A percentile compares a stretch with the other conserved stretches of the same genome.
These are phyloP conservation scores for Biscutella laevigata DNA, from an alignment of 441 rosid genomes.

Conservation along the genomic window DNA sequence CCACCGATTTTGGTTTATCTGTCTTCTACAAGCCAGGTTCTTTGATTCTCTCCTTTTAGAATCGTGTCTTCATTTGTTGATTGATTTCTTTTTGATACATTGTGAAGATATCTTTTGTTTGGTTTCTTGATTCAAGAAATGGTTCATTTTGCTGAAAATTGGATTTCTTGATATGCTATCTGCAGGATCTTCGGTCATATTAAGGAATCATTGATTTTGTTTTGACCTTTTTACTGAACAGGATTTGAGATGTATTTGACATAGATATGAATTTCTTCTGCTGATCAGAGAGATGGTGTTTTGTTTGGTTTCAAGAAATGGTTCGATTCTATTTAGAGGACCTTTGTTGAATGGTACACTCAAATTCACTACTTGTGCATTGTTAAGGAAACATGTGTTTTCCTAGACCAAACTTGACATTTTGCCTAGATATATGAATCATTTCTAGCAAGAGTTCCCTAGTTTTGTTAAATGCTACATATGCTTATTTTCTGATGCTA, in stretches of 20 bases:
- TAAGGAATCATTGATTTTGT: neutral
- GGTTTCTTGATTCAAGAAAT: no score
- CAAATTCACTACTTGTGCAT: neutral
- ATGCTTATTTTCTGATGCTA: neutral
- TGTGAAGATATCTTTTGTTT: neutral
- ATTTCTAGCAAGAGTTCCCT: neutral
- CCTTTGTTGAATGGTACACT: neutral
- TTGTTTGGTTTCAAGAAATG: neutral
- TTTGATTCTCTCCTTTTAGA: neutral
- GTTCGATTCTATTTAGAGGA: neutral
- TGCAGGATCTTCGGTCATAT: no score
- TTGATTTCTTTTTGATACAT: neutral
- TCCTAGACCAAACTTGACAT: neutral
- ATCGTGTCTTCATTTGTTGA: neutral
- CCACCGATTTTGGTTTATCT: conserved; percentile 56
- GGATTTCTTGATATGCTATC: no score
- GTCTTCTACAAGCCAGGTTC: conserved; percentile 53
- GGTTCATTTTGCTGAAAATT: no score
- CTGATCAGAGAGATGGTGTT: neutral
- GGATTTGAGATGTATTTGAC: neutral
- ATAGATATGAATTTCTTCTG: neutral
- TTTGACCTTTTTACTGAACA: neutral
- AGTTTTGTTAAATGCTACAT: neutral
- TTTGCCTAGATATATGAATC: neutral
- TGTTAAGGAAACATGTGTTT: neutral